phyloP scores from a whole-genome alignment of 306 rosid genomes.

The Carpinus viminea region DNA sequence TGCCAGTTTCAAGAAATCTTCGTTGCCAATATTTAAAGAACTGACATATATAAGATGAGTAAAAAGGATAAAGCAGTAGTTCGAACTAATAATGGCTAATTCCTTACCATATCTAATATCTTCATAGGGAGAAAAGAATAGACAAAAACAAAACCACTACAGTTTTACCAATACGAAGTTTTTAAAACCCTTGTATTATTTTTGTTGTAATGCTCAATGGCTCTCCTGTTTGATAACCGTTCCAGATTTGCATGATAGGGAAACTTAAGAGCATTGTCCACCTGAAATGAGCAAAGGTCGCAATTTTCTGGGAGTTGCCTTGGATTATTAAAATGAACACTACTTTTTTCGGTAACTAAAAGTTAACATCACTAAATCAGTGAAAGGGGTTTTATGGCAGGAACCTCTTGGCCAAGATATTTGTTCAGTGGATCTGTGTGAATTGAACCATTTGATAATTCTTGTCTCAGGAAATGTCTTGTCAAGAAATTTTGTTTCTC shows the following conservation, averaged over 20 bases:
- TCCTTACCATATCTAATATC: neutral
- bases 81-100: neutral
- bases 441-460: conserved; percentile 21
- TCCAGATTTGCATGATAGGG: conserved; percentile 60
- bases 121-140: neutral
- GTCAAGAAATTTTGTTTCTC: conserved; percentile 58
- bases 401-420: conserved; percentile 59
- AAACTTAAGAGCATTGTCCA: conserved; percentile 54
- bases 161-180: conserved; percentile 60
- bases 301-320: conserved; percentile 14
- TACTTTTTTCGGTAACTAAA: neutral
- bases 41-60: conserved; percentile 33
- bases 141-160: neutral
- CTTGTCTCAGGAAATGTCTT: conserved; percentile 50
- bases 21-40: conserved; percentile 56
- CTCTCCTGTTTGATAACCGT: conserved; percentile 57
- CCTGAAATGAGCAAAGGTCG: conserved; percentile 41
- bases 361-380: neutral
- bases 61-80: neutral
- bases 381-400: conserved; percentile 1
- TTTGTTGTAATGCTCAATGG: conserved; percentile 52
- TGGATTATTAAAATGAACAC: neutral
- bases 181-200: conserved; percentile 62
- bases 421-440: conserved; percentile 29
- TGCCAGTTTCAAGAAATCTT: conserved; percentile 66